These are phyloP conservation scores for Phialophora tarda DNA, from an alignment of 2,329 filamentous ascomycete species.

Conservation along the genomic window DNA sequence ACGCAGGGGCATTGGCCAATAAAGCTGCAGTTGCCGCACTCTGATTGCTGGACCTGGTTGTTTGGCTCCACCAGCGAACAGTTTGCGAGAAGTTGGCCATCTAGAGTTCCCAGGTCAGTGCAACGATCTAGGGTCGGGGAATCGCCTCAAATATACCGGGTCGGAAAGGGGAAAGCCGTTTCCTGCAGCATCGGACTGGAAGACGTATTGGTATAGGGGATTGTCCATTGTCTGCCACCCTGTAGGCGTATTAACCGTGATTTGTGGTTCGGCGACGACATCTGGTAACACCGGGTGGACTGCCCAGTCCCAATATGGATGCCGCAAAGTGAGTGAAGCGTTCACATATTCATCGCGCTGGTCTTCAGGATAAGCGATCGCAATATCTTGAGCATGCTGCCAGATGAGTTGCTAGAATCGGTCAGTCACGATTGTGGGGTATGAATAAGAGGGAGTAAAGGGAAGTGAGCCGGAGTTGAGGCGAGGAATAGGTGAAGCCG, in stretches of 20 bases:
- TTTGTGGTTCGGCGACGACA: slow-evolving; percentile 47
- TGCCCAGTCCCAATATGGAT: slow-evolving; percentile 60
- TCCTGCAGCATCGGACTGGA: slow-evolving; percentile 32
- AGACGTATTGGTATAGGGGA: slow-evolving; percentile 54
- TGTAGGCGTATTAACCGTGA: slow-evolving; percentile 52
- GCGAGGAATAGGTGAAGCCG: neutral
- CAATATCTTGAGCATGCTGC: slow-evolving; percentile 48
- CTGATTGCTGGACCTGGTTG: slow-evolving; percentile 32
- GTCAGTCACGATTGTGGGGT: neutral
- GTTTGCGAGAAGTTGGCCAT: slow-evolving; percentile 34
- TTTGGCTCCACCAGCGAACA: slow-evolving; percentile 35
- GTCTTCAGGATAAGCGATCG: slow-evolving; percentile 51
- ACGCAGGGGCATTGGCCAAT: slow-evolving; percentile 34
- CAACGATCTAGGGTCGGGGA: neutral
- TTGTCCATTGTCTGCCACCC: slow-evolving; percentile 50
- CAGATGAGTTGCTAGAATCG: slow-evolving; percentile 47
- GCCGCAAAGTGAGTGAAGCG: slow-evolving; percentile 51
- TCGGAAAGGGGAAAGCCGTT: slow-evolving; percentile 39
- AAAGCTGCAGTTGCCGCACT: slow-evolving; percentile 33
- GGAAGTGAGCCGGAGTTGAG: slow-evolving; percentile 12
- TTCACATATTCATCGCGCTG: slow-evolving; percentile 55
- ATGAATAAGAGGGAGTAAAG: slow-evolving; percentile 8
- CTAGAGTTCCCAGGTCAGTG: slow-evolving; percentile 13
- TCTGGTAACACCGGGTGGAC: slow-evolving; percentile 43
- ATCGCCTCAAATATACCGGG: slow-evolving; percentile 14